phyloP scores from a whole-genome alignment of 768 basidiomycete species.

The Termitomyces sp. region DNA sequence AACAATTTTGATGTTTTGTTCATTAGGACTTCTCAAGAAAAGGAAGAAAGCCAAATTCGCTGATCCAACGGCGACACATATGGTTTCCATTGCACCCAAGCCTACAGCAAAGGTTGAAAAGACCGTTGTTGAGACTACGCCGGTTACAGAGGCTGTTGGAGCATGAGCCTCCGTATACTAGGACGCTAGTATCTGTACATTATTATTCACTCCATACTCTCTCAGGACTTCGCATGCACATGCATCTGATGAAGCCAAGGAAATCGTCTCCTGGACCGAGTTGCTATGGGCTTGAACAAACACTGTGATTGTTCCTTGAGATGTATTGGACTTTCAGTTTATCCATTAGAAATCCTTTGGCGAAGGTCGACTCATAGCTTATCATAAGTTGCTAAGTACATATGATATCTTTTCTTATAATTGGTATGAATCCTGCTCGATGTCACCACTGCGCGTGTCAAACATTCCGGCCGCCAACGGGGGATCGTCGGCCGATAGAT shows the following conservation, averaged over 20 bases:
- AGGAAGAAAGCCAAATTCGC: conserved; percentile 64
- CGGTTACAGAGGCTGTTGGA: conserved; percentile 13
- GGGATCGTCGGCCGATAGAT: conserved; percentile 8
- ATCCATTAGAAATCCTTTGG: background rate
- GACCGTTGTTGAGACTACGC: background rate
- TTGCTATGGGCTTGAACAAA: background rate
- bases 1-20: background rate
- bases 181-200: background rate
- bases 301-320: too few species aligned
- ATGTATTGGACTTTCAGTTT: too few species aligned
- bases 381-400: background rate
- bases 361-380: background rate
- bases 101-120: background rate
- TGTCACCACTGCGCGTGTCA: too few species aligned
- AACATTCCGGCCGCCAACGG: too few species aligned
- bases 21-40: conserved; percentile 65
- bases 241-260: too few species aligned
- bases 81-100: background rate
- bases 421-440: too few species aligned
- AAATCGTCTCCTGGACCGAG: background rate
- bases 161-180: conserved; percentile 2
- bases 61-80: conserved; percentile 18
- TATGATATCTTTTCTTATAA: too few species aligned
- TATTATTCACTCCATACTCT: too few species aligned
- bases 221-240: too few species aligned